Conservation (phyloP, 1,284 basidiomycete species). For the Naganishia sp. region DNA sequence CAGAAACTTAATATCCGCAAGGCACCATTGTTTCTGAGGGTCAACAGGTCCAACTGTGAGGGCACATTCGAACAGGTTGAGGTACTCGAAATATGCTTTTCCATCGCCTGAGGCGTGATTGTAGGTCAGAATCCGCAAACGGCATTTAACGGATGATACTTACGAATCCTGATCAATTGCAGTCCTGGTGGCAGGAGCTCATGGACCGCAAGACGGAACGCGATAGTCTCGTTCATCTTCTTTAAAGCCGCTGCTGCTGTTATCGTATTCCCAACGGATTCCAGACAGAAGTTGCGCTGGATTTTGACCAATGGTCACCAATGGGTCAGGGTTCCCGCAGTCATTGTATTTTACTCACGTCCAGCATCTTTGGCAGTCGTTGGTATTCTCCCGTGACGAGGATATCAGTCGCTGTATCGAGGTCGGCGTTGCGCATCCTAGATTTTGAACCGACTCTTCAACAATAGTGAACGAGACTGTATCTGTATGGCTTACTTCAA, state of each 20-base stretch:
- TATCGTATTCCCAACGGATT: conserved; percentile 3
- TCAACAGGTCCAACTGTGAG: conserved; percentile 29
- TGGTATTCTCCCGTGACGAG: conserved; percentile 26
- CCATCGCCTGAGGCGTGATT: conserved; percentile 18
- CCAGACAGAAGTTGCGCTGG: conserved; percentile 17
- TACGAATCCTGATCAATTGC: conserved; percentile 18
- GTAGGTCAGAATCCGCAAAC: neutral
- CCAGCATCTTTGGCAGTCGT: conserved; percentile 19
- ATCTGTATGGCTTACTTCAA: neutral
- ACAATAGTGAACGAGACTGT: neutral
- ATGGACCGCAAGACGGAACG: conserved; percentile 20
- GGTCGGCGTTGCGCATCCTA: conserved; percentile 27
- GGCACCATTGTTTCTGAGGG: conserved; percentile 26
- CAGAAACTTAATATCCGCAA: conserved; percentile 27
- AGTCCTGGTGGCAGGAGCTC: conserved; percentile 19
- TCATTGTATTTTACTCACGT: conserved; percentile 1
- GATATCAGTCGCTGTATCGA: conserved; percentile 25
- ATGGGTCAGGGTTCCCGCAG: neutral
- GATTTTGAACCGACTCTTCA: neutral
- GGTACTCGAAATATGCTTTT: conserved; percentile 27
- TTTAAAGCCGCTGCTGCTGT: conserved; percentile 11
- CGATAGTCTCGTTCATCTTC: conserved; percentile 26
- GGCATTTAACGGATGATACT: neutral
- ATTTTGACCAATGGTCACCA: neutral
- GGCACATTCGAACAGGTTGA: conserved; percentile 27